Percentiles rank a stretch among this genome's conserved stretches.
Conservation (phyloP, 2,329 filamentous ascomycete genomes). For the Xylaria sp. region DNA sequence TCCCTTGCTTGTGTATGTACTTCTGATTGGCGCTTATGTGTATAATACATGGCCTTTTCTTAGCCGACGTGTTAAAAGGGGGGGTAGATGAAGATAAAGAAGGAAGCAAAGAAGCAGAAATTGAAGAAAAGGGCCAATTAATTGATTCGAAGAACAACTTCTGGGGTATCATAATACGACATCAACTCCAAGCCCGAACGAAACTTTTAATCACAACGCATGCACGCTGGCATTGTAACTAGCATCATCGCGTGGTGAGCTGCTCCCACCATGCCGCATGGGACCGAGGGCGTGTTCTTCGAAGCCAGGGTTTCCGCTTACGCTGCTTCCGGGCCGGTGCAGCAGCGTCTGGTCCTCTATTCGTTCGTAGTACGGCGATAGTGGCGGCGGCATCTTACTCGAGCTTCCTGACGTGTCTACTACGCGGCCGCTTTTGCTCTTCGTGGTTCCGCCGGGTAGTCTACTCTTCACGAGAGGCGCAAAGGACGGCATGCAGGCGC, state of each 20-base stretch:
- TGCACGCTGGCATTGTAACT: slow-evolving; percentile 12
- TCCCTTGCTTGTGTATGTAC: background rate
- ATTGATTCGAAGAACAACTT: slow-evolving; percentile 8
- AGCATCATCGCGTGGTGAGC: slow-evolving; percentile 11
- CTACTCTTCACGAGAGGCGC: slow-evolving; percentile 27
- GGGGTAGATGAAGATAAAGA: background rate
- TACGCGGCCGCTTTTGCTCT: slow-evolving; percentile 7
- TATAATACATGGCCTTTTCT: background rate
- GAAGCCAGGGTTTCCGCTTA: background rate
- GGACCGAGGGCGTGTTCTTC: slow-evolving; percentile 21
- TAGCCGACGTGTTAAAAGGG: background rate
- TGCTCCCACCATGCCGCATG: background rate
- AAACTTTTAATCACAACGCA: background rate
- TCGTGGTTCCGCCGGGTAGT: background rate
- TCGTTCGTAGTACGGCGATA: slow-evolving; percentile 24
- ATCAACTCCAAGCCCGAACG: background rate
- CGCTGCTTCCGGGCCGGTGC: background rate
- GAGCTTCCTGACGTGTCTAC: slow-evolving; percentile 7
- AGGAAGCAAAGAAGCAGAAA: background rate
- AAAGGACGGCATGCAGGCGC: slow-evolving; percentile 37
- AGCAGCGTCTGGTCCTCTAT: slow-evolving; percentile 27
- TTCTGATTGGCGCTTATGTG: background rate
- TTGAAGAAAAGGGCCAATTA: background rate
- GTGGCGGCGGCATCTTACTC: slow-evolving; percentile 1
- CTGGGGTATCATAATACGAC: slow-evolving; percentile 15